phyloP scores from a whole-genome alignment of 257 asterid genomes.

The Fraxinus quadrangulata region DNA sequence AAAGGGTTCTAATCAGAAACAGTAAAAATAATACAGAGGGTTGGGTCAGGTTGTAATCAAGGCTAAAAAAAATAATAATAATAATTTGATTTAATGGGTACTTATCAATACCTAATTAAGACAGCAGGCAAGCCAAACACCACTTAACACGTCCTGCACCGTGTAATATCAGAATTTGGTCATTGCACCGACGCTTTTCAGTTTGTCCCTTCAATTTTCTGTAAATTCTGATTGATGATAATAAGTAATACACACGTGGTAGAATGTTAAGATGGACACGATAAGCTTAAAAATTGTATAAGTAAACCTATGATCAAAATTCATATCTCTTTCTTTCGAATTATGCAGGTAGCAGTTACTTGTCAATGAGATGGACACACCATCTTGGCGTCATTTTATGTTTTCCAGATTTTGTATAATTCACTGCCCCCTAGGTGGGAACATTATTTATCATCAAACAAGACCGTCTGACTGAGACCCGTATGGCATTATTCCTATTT shows the following conservation, averaged over 20 bases:
- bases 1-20: background rate
- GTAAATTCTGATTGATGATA: background rate
- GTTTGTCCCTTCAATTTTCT: background rate
- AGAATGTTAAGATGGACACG: background rate
- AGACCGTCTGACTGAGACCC: no score
- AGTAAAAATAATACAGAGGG: no score
- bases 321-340: no score
- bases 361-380: no score
- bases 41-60: background rate
- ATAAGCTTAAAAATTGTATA: background rate
- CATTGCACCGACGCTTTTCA: background rate
- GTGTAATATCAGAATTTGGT: constrained; percentile 1
- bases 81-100: background rate
- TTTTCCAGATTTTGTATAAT: no score
- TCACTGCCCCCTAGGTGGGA: no score
- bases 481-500: no score
- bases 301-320: no score
- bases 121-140: constrained; percentile 13
- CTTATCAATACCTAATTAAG: constrained; percentile 22
- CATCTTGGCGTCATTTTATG: no score
- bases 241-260: no score
- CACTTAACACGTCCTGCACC: constrained; percentile 4
- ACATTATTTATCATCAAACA: no score
- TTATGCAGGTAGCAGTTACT: no score
- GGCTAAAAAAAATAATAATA: background rate